Conservation (phyloP, 306 rosid species). For the Medicago lupulina region DNA sequence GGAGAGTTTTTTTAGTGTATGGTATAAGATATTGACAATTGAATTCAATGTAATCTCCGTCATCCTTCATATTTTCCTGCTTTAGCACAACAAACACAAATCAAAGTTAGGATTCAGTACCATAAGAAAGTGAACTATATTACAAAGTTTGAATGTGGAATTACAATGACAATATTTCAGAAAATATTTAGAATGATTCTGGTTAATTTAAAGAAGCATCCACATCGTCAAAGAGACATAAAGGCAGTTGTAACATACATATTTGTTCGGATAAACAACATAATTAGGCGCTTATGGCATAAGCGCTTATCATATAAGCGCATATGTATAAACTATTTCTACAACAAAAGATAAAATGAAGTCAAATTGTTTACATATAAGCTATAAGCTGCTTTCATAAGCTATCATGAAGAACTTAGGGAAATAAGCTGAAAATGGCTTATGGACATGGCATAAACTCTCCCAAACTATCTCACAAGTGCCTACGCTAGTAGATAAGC, state of each 20-base stretch:
- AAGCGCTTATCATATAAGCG: background rate
- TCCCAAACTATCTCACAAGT: background rate
- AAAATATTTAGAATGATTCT: constrained; percentile 25
- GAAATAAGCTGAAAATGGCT: background rate
- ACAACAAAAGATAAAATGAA: background rate
- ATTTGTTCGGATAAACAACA: background rate
- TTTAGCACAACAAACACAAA: constrained; percentile 41
- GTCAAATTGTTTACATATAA: background rate
- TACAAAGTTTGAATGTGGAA: constrained; percentile 15
- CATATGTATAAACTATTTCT: background rate
- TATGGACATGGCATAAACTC: background rate
- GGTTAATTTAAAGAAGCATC: constrained; percentile 1
- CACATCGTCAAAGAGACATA: constrained; percentile 16
- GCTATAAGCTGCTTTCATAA: background rate
- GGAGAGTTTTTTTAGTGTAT: constrained; percentile 37
- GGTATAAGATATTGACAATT: constrained; percentile 43
- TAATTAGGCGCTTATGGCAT: background rate
- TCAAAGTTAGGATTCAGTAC: constrained; percentile 38
- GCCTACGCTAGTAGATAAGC: background rate
- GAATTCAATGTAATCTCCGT: constrained; percentile 42
- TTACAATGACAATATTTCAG: background rate
- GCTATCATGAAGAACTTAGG: background rate
- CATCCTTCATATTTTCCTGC: constrained; percentile 65
- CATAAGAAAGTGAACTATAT: constrained; percentile 31
- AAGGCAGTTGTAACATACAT: constrained; percentile 20